Evolutionary conservation across 2,329 filamentous ascomycete species (phyloP).

Genomic region (Cercospora sesami): DNA sequence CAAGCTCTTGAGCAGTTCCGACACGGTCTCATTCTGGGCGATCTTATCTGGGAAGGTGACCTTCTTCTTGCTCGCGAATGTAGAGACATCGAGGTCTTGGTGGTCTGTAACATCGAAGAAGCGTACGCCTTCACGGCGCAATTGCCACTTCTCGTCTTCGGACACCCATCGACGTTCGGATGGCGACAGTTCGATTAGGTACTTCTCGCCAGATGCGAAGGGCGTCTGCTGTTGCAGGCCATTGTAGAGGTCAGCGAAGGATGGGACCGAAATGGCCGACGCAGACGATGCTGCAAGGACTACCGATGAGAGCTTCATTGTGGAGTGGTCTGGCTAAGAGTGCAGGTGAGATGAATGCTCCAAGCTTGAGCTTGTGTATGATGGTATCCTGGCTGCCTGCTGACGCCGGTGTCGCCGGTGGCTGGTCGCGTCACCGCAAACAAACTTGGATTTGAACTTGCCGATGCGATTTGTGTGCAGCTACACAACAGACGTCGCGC

Average conservation of each 20-base stretch:
- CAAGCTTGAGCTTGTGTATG: not conserved
- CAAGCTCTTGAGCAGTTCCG: slow-evolving; percentile 66
- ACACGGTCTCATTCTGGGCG: slow-evolving; percentile 64
- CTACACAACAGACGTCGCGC: not conserved
- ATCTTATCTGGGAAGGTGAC: slow-evolving; percentile 68
- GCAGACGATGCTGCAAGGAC: slow-evolving; percentile 29
- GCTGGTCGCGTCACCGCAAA: not conserved
- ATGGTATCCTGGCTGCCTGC: slow-evolving; percentile 1
- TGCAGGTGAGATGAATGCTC: not conserved
- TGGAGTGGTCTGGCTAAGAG: not conserved
- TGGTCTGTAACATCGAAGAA: slow-evolving; percentile 91
- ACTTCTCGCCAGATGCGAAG: slow-evolving; percentile 52
- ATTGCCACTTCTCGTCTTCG: slow-evolving; percentile 91
- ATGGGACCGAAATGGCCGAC: slow-evolving; percentile 29
- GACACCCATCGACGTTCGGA: slow-evolving; percentile 84
- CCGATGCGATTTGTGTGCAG: not conserved
- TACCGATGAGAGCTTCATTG: slow-evolving; percentile 30
- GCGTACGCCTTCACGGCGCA: slow-evolving; percentile 75
- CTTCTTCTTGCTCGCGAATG: slow-evolving; percentile 39
- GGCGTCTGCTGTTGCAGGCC: slow-evolving; percentile 33
- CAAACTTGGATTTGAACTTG: not conserved
- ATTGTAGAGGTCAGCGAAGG: slow-evolving; percentile 24
- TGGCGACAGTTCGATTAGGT: slow-evolving; percentile 79
- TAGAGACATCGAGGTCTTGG: slow-evolving; percentile 29
- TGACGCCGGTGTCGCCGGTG: slow-evolving; percentile 10